Evolutionary conservation across 345 rosid species (phyloP), one percentile per base, ranked within the genome.

Genomic region (Trapa incisa): DNA sequence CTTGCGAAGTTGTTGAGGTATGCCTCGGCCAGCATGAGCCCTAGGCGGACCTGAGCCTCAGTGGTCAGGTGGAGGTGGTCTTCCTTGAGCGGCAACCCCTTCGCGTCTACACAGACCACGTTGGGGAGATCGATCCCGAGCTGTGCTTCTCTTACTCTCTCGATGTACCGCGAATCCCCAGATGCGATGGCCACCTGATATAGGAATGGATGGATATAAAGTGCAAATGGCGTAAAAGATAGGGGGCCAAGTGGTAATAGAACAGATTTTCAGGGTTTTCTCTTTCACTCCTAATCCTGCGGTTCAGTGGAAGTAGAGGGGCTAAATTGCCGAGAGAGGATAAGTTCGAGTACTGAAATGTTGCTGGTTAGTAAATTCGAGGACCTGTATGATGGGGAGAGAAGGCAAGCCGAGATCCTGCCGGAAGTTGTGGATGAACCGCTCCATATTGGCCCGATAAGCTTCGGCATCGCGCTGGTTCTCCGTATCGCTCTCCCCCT

Each of bases 401-500:
- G 79, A 77, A 65, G 97, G 95, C 65, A 87, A 76, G 17, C 64
- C 69, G 41, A 86, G 85, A 82, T 87, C 97, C 68, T 82, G 78
- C 62, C 92, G 81, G 6, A 93, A 82, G 48, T 88, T 79, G 4
- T 65, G 52, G 36, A 90, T 72, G 68, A 93, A 42, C 42, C 45
- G 70, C 78, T 78, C 89, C 91, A 88, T 87, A 38, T 85, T 87
- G 60, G 39, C 79, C 47, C 72, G 74, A 56, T 90, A 93, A 10
- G 81, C 82, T 50, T 74, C 87, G 2, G 97, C 96, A 22, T 85
- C 97, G 5, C 73, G 76, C 66, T 73, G 65, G 58, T 61, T 48
- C 64, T 58, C 70, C 69, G 92, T 71, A 79, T 88, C 98, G 75
- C 98, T 88, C 78, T 93, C 96, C 50, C 98, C 98, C 77, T 90